Base-by-base conservation (phyloP, 139 green algal species). In the Tetratostichococcus sp. region DNA sequence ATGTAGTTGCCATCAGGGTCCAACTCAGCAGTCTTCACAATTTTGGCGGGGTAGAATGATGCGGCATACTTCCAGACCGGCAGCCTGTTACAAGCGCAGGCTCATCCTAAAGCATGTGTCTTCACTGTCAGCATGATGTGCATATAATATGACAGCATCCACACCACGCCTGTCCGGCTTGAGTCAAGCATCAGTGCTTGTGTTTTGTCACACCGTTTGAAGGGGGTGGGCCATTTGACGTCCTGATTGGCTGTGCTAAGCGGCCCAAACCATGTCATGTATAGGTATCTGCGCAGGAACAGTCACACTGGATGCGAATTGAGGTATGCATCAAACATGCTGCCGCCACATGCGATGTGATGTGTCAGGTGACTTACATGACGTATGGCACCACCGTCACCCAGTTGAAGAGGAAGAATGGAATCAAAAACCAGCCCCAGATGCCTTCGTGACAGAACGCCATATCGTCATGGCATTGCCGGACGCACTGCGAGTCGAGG, bases 1-100 rank as follows among this genome's bases (percentile, higher is more conserved):
- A 91, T 23, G 70, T 90, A 91, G 35, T 71, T 50, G 19, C 77
- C 31, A 19, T 65, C 25, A 1, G 85, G 85, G 43, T 89, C 79
- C 39, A 91, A 76, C 3, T 88, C 82, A 42, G 76, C 77, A 30
- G 86, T 89, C 68, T 86, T 88, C 35, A 87, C 66, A 2, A 91
- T 77, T 17, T 69, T 39, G 0, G 83, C 81, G 33, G 62, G 30
- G 31, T 90, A 86, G 68, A 88, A 88, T 21, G 81, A 62, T 4
- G 67, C 79, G 67, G 86, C 80, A 31, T 74, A 43, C n/a, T 74
- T 71, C 86, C 86, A 91, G 3, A 88, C 30, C 4, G 22, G 43
- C 77, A 79, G 79, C 39, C 85, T 86, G 76, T 28, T 50, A 50
- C 8, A 50, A 14, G 8, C 8, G 14, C 8, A 50, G 39, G 39